These are phyloP conservation scores for Colletotrichum costaricense DNA, from an alignment of 2,329 filamentous ascomycete genomes.

Conservation along the genomic window DNA sequence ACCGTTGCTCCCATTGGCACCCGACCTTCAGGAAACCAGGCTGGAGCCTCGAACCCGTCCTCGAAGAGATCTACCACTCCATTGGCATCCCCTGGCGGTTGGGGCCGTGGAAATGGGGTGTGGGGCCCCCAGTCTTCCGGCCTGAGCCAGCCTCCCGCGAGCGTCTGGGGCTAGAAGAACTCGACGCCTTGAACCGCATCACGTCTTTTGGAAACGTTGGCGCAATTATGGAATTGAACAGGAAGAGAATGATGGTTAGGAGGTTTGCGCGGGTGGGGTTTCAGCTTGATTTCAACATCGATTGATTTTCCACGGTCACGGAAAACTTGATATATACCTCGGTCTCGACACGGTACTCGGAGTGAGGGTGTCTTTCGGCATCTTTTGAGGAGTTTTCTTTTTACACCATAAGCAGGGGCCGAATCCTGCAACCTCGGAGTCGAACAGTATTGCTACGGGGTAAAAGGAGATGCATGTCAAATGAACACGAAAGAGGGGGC, in stretches of 20 bases:
- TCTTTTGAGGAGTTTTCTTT: conserved; percentile 36
- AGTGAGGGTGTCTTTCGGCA: conserved; percentile 36
- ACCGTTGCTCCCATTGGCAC: conserved; percentile 94
- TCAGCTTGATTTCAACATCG: conserved; percentile 33
- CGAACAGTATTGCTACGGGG: conserved; percentile 32
- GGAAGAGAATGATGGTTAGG: conserved; percentile 4
- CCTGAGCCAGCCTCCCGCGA: conserved; percentile 83
- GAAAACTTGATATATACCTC: conserved; percentile 37
- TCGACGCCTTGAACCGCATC: not conserved
- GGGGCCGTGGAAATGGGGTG: conserved; percentile 83
- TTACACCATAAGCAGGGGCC: conserved; percentile 29
- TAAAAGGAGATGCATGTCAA: conserved; percentile 33
- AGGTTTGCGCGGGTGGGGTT: conserved; percentile 24
- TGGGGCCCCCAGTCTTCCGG: conserved; percentile 83
- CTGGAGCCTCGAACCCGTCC: conserved; percentile 56
- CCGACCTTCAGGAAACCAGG: conserved; percentile 75
- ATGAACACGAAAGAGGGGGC: conserved; percentile 23
- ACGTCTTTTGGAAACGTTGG: conserved; percentile 1
- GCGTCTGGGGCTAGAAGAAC: conserved; percentile 83
- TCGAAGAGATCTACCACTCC: conserved; percentile 89
- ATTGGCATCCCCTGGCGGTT: conserved; percentile 86
- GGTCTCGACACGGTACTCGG: conserved; percentile 33
- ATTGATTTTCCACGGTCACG: conserved; percentile 33
- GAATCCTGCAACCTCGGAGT: conserved; percentile 36
- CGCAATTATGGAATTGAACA: conserved; percentile 9